Base-by-base conservation (phyloP, 352 stramenopile genomes). In the Globisporangium paroecandrum region DNA sequence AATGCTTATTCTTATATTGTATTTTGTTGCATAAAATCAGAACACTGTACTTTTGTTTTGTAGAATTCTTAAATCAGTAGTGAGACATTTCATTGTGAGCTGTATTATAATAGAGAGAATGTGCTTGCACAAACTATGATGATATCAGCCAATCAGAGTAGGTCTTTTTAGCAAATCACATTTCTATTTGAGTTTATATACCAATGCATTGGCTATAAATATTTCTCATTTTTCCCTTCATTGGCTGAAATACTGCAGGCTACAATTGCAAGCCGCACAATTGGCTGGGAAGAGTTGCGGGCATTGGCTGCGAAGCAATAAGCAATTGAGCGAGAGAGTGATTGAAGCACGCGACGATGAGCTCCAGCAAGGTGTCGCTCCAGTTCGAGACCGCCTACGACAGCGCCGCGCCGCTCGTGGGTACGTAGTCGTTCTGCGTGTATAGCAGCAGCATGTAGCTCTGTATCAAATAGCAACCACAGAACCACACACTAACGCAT, bases 301-400 rank as follows among this genome's bases (percentile, higher is more conserved):
- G 24, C 47, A 59, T 59, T 59, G 54, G 54, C 54, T 59, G 55
- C 29, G 55, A 61, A 32, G 27, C 24, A 27, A 29, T 38, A 25
- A 18, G 58, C 69, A 75, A 46, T 58, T 70, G 41, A 47, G 5
- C 13, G 41, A 47, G 4, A 6, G 13, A 47, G 41, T n/a, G 41
- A 47, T 51, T 43, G 66, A 12, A 59, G 8, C 24, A 43, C n/a
- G 29, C 34, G 55, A 75, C 25, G 54, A 92, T 89, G 82, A 86
- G 74, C 41, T 47, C 41, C 72, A 87, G 80, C 63, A 74, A 81
- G 58, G 82, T 90, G 25, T 75, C 81, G 66, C 81, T 92, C 24
- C 75, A 88, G 72, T 81, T 90, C 64, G 72, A 89, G 59, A 29
- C 81, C 49, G 59, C 79, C 5, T 89, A 87, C 66, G 84, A 92